Evolutionary conservation across 129 eudicot species (phyloP), one percentile per base, ranked within the genome.

Genomic region (Pulicaria dysenterica): DNA sequence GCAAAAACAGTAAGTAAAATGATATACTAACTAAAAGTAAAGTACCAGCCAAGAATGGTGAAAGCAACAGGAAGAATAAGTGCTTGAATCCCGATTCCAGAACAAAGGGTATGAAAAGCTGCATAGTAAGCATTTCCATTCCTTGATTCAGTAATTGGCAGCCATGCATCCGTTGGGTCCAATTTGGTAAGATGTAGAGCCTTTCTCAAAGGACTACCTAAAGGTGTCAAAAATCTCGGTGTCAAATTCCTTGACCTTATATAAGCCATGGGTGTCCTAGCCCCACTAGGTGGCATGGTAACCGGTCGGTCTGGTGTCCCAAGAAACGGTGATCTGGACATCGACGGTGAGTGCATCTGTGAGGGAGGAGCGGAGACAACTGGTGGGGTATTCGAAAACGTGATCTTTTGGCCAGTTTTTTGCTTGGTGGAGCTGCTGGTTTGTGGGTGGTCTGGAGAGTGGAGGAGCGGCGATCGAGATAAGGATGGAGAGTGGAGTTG

Each of bases 21-120:
- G 6, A 14, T 6, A n/a, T 38, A 42, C 7, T 5, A 2, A 37
- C 0, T 11, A n/a, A 11, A 31, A 37, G 38, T 62, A 15, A 50
- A 7, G 36, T 88, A 91, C 97, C 97, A 92, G 73, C 97, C 91
- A 69, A 86, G 85, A 58, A 74, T 40, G 5, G 87, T 78, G 59
- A 86, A 80, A 70, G 91, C 83, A 67, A 86, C 81, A 14, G 91
- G 91, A 58, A 86, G 85, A 46, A 83, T 37, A 45, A 86, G 87
- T 12, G 91, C 85, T 59, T 86, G 91, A 54, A 86, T 63, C 50
- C 91, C 91, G 47, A 86, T 76, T 19, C 91, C 91, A 10, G 91
- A 86, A 46, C 83, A 80, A 14, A 86, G 81, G 3, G 86, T 80
- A 67, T 86, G 91, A 72, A 86, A 86, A 48, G 86, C 84, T 4